phyloP scores from a whole-genome alignment of 2,329 filamentous ascomycete species.

The Curvularia hawaiiensis region DNA sequence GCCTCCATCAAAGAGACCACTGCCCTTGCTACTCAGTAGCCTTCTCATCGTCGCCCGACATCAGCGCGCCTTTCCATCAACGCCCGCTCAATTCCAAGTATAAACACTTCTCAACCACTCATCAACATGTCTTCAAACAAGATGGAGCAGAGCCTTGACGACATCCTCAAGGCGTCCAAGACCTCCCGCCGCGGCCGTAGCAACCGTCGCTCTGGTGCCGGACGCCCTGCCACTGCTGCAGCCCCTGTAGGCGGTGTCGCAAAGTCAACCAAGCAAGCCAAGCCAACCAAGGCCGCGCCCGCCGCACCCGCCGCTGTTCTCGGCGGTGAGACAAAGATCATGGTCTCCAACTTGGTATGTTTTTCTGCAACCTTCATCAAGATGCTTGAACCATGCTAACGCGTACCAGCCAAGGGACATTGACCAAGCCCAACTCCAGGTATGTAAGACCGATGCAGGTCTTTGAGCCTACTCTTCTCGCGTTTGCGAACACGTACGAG shows the following conservation, averaged over 20 bases:
- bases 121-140: slow-evolving; percentile 63
- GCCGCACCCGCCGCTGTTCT: slow-evolving; percentile 65
- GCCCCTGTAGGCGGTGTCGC: slow-evolving; percentile 85
- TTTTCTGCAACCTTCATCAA: slow-evolving; percentile 22
- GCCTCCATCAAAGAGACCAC: slow-evolving; percentile 15
- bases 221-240: slow-evolving; percentile 61
- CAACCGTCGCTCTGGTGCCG: slow-evolving; percentile 52
- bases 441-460: slow-evolving; percentile 82
- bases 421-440: slow-evolving; percentile 97
- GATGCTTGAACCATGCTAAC: slow-evolving; percentile 53
- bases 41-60: slow-evolving; percentile 19
- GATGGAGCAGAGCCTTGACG: slow-evolving; percentile 95
- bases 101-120: slow-evolving; percentile 16
- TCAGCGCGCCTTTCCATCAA: slow-evolving; percentile 18
- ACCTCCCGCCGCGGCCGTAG: slow-evolving; percentile 54
- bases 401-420: slow-evolving; percentile 83
- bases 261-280: slow-evolving; percentile 70
- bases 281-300: slow-evolving; percentile 65
- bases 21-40: slow-evolving; percentile 12
- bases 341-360: slow-evolving; percentile 97
- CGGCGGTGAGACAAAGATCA: slow-evolving; percentile 87
- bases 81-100: slow-evolving; percentile 21
- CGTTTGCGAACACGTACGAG: slow-evolving; percentile 39
- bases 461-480: slow-evolving; percentile 48
- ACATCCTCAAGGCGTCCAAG: slow-evolving; percentile 79